phyloP scores from a whole-genome alignment of 805 yeast genomes.

The Candida insectalens region DNA sequence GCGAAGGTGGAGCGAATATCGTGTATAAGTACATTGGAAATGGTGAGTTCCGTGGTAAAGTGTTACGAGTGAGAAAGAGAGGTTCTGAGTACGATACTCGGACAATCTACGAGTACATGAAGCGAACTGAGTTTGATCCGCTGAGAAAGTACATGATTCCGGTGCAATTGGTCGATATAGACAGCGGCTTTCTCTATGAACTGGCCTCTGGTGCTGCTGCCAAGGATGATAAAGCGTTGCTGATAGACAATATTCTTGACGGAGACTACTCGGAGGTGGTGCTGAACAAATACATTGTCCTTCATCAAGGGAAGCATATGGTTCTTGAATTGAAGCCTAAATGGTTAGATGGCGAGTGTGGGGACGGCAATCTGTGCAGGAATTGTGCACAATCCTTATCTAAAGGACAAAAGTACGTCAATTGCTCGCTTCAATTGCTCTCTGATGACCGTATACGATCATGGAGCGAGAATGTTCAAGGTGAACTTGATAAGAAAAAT shows the following conservation, averaged over 20 bases:
- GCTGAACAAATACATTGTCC: constrained; percentile 18
- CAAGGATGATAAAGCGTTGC: constrained; percentile 14
- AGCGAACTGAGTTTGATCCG: constrained; percentile 7
- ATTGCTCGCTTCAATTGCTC: constrained; percentile 33
- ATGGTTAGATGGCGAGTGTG: constrained; percentile 35
- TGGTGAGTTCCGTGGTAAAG: constrained; percentile 23
- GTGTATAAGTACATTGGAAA: constrained; percentile 33
- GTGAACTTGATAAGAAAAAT: constrained; percentile 4
- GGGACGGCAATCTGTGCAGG: constrained; percentile 27
- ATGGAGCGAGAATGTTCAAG: constrained; percentile 25
- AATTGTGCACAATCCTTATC: constrained; percentile 32
- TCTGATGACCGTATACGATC: constrained; percentile 18
- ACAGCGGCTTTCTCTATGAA: background rate
- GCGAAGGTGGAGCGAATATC: constrained; percentile 41
- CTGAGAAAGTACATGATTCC: constrained; percentile 11
- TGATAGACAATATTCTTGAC: constrained; percentile 20
- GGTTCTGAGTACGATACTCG: constrained; percentile 28
- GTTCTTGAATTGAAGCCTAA: constrained; percentile 41
- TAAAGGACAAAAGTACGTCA: constrained; percentile 23
- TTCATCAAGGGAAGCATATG: constrained; percentile 7
- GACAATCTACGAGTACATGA: constrained; percentile 32
- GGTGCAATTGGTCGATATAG: constrained; percentile 8
- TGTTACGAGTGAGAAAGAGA: constrained; percentile 28
- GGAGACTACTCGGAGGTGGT: no score
- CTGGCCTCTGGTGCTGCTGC: constrained; percentile 4